Evolutionary conservation across 148 eudicot genomes (phyloP).

Genomic region (Beta vulgaris): DNA sequence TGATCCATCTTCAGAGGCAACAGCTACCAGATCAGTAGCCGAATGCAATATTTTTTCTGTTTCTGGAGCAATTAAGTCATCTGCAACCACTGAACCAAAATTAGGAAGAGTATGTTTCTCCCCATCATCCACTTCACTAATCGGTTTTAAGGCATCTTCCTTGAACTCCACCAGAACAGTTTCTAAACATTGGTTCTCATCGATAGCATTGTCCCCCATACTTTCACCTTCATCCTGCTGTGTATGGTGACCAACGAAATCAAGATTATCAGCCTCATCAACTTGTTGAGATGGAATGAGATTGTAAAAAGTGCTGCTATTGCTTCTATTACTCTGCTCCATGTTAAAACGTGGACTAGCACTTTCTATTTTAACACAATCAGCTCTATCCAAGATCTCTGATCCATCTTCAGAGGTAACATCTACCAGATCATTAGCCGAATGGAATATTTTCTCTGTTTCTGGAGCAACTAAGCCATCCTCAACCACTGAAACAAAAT

Average conservation of each 20-base stretch:
- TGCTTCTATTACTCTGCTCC: background rate
- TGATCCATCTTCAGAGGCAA: conserved; percentile 12
- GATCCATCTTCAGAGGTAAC: conserved; percentile 14
- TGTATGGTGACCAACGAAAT: background rate
- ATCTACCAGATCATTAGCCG: conserved; percentile 13
- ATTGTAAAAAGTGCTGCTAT: background rate
- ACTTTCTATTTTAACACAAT: background rate
- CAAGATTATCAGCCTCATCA: conserved; percentile 12
- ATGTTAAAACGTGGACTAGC: conserved; percentile 3
- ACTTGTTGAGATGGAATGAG: conserved; percentile 7
- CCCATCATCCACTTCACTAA: background rate
- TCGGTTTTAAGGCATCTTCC: background rate
- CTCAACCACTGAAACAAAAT: too few relatives aligned
- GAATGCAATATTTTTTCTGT: background rate
- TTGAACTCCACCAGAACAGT: background rate
- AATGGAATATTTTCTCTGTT: background rate
- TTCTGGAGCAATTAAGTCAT: background rate
- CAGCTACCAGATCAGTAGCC: conserved; percentile 15
- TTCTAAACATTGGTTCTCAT: background rate
- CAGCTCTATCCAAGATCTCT: background rate
- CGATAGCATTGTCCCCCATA: background rate
- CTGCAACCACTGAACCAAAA: too few relatives aligned
- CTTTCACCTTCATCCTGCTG: background rate
- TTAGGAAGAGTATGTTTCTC: background rate
- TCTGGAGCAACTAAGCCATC: background rate